Percentiles rank a stretch among this genome's conserved stretches.
These are phyloP conservation scores for Petasospora rhodanensis DNA, from an alignment of 1,139 yeast genomes.

Conservation along the genomic window DNA sequence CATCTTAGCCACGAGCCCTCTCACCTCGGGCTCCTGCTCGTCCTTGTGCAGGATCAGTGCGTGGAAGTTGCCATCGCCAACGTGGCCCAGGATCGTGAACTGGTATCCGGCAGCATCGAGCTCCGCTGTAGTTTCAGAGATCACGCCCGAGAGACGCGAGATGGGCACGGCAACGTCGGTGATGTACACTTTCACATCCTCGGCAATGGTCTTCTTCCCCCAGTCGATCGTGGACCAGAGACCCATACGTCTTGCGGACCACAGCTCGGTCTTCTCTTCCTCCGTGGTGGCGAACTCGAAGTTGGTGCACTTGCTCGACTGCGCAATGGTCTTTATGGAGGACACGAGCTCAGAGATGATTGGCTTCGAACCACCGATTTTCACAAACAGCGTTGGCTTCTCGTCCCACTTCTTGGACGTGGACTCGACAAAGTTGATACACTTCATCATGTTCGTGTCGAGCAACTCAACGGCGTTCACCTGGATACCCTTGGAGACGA, in stretches of 20 bases:
- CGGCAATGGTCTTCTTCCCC: constrained; percentile 41
- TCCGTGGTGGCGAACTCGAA: constrained; percentile 52
- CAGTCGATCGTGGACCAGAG: constrained; percentile 65
- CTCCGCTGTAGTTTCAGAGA: constrained; percentile 47
- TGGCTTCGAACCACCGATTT: constrained; percentile 53
- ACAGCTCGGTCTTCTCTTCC: constrained; percentile 53
- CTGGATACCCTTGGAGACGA: constrained; percentile 49
- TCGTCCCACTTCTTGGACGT: constrained; percentile 47
- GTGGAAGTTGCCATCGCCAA: constrained; percentile 68
- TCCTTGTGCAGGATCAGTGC: constrained; percentile 44
- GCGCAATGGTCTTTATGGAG: constrained; percentile 38
- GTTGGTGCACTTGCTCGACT: constrained; percentile 34
- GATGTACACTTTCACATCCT: constrained; percentile 54
- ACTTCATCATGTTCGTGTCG: constrained; percentile 53
- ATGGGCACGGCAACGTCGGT: constrained; percentile 65
- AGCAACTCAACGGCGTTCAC: constrained; percentile 64
- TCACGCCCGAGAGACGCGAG: constrained; percentile 44
- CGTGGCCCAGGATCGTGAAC: constrained; percentile 55
- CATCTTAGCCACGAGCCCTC: constrained; percentile 32
- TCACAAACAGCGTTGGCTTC: constrained; percentile 59
- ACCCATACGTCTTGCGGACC: constrained; percentile 68
- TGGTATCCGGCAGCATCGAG: constrained; percentile 43
- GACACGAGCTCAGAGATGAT: constrained; percentile 42
- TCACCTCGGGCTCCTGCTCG: constrained; percentile 28
- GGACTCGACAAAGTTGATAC: constrained; percentile 40